Conservation (phyloP, 129 eudicot genomes). For the Tanacetum coccineum region DNA sequence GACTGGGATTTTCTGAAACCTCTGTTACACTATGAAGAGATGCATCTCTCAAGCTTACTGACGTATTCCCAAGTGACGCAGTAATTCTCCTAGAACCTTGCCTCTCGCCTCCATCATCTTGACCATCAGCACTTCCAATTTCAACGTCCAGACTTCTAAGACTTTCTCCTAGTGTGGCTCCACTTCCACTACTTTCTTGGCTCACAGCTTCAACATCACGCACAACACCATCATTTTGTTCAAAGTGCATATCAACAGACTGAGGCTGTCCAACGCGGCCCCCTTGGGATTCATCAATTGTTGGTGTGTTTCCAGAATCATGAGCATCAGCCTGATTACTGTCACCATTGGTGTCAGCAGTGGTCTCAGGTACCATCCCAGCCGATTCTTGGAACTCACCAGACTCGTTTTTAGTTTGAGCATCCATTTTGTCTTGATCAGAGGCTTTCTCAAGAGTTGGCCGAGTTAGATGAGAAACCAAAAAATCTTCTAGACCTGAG, state of each 20-base stretch:
- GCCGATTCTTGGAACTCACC: constrained; percentile 40
- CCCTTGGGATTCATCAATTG: constrained; percentile 39
- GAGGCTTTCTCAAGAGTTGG: constrained; percentile 57
- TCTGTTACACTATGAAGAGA: constrained; percentile 80
- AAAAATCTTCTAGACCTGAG: constrained; percentile 78
- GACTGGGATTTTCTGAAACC: constrained; percentile 71
- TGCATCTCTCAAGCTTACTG: constrained; percentile 57
- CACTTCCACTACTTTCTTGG: constrained; percentile 96
- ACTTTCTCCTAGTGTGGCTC: constrained; percentile 95
- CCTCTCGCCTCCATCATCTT: constrained; percentile 67
- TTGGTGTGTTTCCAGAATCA: constrained; percentile 33
- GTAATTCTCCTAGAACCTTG: constrained; percentile 66
- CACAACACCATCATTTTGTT: constrained; percentile 58
- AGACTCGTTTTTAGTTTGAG: constrained; percentile 48
- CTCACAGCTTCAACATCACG: constrained; percentile 98
- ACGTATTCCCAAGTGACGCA: constrained; percentile 39
- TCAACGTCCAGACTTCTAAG: constrained; percentile 96
- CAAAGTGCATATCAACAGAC: constrained; percentile 82
- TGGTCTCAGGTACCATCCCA: constrained; percentile 46
- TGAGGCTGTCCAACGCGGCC: constrained; percentile 47
- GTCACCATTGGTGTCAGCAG: constrained; percentile 36
- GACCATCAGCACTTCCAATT: constrained; percentile 99
- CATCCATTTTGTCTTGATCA: constrained; percentile 42
- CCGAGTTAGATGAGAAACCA: constrained; percentile 71
- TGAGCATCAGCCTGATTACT: constrained; percentile 34